Base-by-base conservation (phyloP, 2,329 filamentous ascomycete genomes). In the Talaromyces rugulosus region DNA sequence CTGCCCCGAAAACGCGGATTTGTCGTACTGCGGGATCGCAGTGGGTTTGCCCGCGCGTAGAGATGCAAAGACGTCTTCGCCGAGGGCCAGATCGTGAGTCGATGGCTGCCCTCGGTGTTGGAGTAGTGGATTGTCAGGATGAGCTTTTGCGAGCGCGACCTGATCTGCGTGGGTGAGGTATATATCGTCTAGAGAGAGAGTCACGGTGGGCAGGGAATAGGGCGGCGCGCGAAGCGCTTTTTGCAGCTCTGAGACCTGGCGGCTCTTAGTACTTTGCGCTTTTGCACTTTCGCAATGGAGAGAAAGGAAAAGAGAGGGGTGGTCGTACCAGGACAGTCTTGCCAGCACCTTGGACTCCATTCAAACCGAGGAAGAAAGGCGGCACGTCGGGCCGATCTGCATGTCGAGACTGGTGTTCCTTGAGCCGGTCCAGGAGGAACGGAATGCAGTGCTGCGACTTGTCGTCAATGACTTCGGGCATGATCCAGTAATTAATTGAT, bases 311-410 rank as follows among this genome's bases (percentile, higher is more conserved):
- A 12, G 2, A 11, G 14, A 5, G 8, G 31, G 12, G 8, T 7
- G 14, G 23, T 27, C 9, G 2, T 73, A 86, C 92, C 69, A 96
- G 84, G 12, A 93, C 96, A 3, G 93, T 96, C 80, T 98, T 97
- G 67, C 94, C 94, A 42, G 91, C 89, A 64, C 94, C 94, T 78
- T 97, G 94, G 31, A 96, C 87, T 64, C 93, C 94, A 69, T 96
- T 96, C 69, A 98, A 84, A 54, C 92, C 94, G 65, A 97, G 83
- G 73, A 96, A 86, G 75, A 96, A 90, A 31, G 92, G 92, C 23
- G 83, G 83, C 58, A 78, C 71, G 60, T 70, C 69, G 62, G 72
- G 64, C 44, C 71, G 71, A 44, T 69, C 64, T 18, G 68, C 69
- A 65, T 77, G 72, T 64, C 76, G 77, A 18, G 73, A 69, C 64